These are phyloP conservation scores for Lipomyces lipofer DNA, from an alignment of 805 yeast species.

Conservation along the genomic window DNA sequence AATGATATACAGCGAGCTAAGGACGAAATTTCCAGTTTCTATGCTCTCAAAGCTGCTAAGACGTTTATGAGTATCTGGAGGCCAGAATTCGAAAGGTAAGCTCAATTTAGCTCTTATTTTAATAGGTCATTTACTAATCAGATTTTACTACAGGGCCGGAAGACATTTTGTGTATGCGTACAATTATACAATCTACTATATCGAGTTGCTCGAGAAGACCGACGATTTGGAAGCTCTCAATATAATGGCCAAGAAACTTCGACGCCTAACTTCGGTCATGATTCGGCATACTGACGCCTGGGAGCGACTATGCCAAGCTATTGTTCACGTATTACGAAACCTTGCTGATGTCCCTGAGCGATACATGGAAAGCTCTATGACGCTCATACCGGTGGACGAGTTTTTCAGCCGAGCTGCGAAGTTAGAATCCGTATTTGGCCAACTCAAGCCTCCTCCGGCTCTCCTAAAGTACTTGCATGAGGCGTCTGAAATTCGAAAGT, in stretches of 20 bases:
- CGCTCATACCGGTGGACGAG: conserved; percentile 39
- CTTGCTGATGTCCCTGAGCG: conserved; percentile 40
- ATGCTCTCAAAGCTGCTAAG: conserved; percentile 68
- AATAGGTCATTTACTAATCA: neutral
- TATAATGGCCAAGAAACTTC: conserved; percentile 66
- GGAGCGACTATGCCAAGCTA: conserved; percentile 58
- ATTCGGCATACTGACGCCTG: conserved; percentile 61
- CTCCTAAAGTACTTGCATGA: conserved; percentile 46
- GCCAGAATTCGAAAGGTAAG: conserved; percentile 72
- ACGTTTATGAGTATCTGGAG: conserved; percentile 87
- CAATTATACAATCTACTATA: conserved; percentile 65
- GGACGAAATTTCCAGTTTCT: conserved; percentile 61
- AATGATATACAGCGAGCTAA: conserved; percentile 56
- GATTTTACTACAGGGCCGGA: conserved; percentile 56
- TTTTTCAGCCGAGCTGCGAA: conserved; percentile 44
- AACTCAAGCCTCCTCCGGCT: conserved; percentile 14
- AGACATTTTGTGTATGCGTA: conserved; percentile 80
- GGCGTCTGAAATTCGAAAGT: conserved; percentile 60
- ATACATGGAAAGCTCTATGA: conserved; percentile 19
- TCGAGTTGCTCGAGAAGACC: conserved; percentile 54
- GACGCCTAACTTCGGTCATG: conserved; percentile 78
- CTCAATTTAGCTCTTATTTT: neutral
- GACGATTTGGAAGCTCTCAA: conserved; percentile 62
- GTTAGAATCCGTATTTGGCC: conserved; percentile 31
- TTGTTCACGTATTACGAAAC: conserved; percentile 47